Evolutionary conservation across 352 stramenopile species (phyloP).

Genomic region (Globisporangium emineosum): DNA sequence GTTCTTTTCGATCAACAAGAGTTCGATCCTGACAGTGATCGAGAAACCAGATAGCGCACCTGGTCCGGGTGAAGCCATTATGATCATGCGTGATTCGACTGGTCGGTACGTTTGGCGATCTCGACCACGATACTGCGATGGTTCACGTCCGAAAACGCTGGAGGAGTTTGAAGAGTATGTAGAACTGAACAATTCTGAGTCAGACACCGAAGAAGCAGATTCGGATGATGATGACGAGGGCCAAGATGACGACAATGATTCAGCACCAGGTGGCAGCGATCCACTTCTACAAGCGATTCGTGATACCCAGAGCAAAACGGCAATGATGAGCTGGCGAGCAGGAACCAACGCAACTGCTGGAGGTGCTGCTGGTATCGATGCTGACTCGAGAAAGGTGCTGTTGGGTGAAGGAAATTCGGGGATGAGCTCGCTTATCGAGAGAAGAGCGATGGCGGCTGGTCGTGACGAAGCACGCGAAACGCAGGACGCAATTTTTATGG

Average conservation of each 20-base stretch:
- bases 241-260: constrained; percentile 28
- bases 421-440: constrained; percentile 59
- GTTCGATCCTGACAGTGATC: constrained; percentile 73
- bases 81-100: constrained; percentile 77
- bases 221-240: constrained; percentile 29
- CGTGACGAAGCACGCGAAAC: constrained; percentile 48
- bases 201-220: constrained; percentile 24
- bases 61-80: constrained; percentile 50
- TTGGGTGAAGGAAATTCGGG: constrained; percentile 71
- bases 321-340: constrained; percentile 74
- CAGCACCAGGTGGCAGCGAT: constrained; percentile 29
- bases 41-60: constrained; percentile 57
- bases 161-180: constrained; percentile 56
- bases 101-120: constrained; percentile 79
- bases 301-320: constrained; percentile 48
- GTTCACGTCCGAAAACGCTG: constrained; percentile 46
- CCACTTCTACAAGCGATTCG: constrained; percentile 67
- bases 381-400: constrained; percentile 29
- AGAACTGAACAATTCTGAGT: constrained; percentile 18
- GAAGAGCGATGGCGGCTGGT: constrained; percentile 49
- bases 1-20: constrained; percentile 84
- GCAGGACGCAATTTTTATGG: constrained; percentile 67
- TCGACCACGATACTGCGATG: constrained; percentile 62
- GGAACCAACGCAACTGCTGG: constrained; percentile 10
- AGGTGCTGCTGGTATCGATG: constrained; percentile 13